Base-by-base conservation (phyloP, 140 eudicot species). In the Ambrosia hybrid region DNA sequence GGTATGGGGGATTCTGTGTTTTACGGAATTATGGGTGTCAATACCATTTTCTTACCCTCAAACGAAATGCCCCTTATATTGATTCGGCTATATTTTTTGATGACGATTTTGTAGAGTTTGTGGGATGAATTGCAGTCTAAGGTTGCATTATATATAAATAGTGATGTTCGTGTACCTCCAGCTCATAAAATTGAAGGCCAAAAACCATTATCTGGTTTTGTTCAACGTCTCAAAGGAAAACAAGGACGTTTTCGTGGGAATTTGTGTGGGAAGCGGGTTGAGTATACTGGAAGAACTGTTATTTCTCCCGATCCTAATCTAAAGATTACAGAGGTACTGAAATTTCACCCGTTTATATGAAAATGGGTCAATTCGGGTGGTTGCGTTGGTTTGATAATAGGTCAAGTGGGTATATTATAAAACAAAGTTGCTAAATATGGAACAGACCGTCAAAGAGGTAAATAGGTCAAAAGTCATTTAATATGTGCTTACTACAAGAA, bases 301-400 rank as follows among this genome's bases (percentile, higher is more conserved):
- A 92, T 92, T 41, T 92, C 98, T 26, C 98, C 98, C 5, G 98
- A 92, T 59, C 98, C 98, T 51, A 92, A 92, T 73, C 63, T 92
- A 72, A 92, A 92, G 76, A 92, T 92, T 55, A 89, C 92, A 37
- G 96, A 92, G 96, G 98, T 92, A 57, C 3, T 15, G 3, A 30
- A 30, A 9, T 60, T 33, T 10, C 4, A 57, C 10, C 7, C 33
- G 9, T 56, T 15, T 55, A 55, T 57, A 26, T 7, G 38, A 17
- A 8, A 57, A 57, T 4, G 34, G 4, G 61, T 15, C 36, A 15
- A 60, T 60, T 60, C 17, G 4, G 43, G 45, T 60, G 43, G 45
- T 60, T 60, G 14, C 66, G 12, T 60, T 3, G 7, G 59, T 14
- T 53, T 53, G 21, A 53, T 4, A n/a, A 53, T 21, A 21, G 30